Base-by-base conservation (phyloP, 257 asterid species). In the Solanum peruvianum region DNA sequence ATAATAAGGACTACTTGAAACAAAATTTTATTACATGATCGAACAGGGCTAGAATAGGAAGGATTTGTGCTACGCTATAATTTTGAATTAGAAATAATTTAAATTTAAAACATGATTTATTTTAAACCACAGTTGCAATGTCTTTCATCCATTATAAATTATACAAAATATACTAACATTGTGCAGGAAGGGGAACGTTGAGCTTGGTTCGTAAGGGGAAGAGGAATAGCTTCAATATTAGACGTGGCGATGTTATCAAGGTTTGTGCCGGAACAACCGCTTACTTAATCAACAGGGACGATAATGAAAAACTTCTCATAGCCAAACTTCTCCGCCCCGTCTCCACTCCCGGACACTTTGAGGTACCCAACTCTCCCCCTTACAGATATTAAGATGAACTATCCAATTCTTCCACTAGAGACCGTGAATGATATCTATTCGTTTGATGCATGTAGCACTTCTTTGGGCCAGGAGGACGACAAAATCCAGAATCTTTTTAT, bases 191-290 rank as follows among this genome's bases (percentile, higher is more conserved):
- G 85, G 99, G 97, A 49, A 87, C 93, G 0, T 78, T 94, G 33
- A 94, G 88, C 84, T 23, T 90, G 47, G 88, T 93, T 71, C 35
- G 82, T 1, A 86, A 85, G 21, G 92, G 91, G 9, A 84, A 66
- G 83, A 92, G 95, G 88, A 97, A 94, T 88, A 92, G 94, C 89
- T 89, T 90, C 87, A 91, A 91, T 49, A 87, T 96, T 23, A 86
- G 62, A 25, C 84, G 87, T 42, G 99, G 99, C 1, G 98, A 96
- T 70, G 41, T 94, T 7, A 67, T 93, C 37, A 92, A 92, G 88
- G 52, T 95, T 16, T 87, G 78, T 3, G 90, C 98, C 0, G 99
- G 99, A 3, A 91, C 93, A 33, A 90, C 94, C 14, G 4, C 88
- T 64, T 93, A 95, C 84, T 29, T 94, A 85, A 89, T 95, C 90